phyloP scores from a whole-genome alignment of 768 basidiomycete species.

The Suillus americanus region DNA sequence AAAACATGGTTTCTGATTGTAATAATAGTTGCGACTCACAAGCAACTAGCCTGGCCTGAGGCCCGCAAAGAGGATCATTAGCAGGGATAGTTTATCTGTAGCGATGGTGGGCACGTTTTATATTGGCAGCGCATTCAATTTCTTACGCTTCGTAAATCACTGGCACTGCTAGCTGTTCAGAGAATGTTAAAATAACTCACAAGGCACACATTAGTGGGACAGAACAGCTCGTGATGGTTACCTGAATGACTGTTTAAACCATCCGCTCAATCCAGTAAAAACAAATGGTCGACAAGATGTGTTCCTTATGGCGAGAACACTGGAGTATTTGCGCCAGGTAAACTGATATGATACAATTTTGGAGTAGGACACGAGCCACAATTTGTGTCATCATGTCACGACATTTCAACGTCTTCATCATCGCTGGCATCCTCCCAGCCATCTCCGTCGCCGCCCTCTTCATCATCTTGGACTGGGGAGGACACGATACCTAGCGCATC shows the following conservation, averaged over 20 bases:
- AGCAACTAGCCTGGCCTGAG: background rate
- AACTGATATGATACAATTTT: background rate
- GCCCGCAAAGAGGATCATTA: background rate
- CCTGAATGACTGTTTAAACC: background rate
- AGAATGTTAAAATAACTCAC: background rate
- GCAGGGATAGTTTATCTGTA: background rate
- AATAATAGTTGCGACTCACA: background rate
- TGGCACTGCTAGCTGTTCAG: background rate
- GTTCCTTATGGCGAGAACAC: background rate
- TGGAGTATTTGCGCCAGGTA: background rate
- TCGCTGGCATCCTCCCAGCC: conserved; percentile 65
- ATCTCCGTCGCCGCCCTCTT: conserved; percentile 45
- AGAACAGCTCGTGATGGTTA: background rate
- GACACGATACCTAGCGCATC: conserved; percentile 65
- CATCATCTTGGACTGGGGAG: conserved; percentile 57
- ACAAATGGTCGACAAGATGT: background rate
- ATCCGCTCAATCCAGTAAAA: background rate
- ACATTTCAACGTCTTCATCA: conserved; percentile 57
- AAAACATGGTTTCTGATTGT: background rate
- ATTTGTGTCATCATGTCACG: conserved; percentile 23
- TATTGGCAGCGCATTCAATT: background rate
- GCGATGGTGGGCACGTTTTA: background rate
- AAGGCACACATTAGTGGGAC: background rate
- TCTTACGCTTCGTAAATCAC: background rate
- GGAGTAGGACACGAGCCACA: background rate